Evolutionary conservation across 805 yeast species (phyloP).

Genomic region (fission yeast (Schizosaccharomyces pombe)): ASM294v3 CU329670.1:2857001-2857500

Average conservation of each 20-base stretch:
- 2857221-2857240: slow-evolving; percentile 59
- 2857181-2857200: slow-evolving; percentile 27
- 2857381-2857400: slow-evolving; percentile 34
- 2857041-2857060: slow-evolving; percentile 28
- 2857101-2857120: slow-evolving; percentile 32
- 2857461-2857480: slow-evolving; percentile 30
- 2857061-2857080: slow-evolving; percentile 39
- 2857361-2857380: slow-evolving; percentile 13
- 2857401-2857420: slow-evolving; percentile 37
- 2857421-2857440: slow-evolving; percentile 16
- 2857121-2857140: slow-evolving; percentile 24
- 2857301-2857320: slow-evolving; percentile 38
- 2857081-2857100: slow-evolving; percentile 28
- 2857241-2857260: slow-evolving; percentile 46
- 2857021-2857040: slow-evolving; percentile 16
- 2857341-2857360: slow-evolving; percentile 12
- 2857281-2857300: slow-evolving; percentile 31
- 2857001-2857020: slow-evolving; percentile 9
- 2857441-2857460: not conserved
- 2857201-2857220: slow-evolving; percentile 60
- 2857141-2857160: slow-evolving; percentile 41
- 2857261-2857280: slow-evolving; percentile 58
- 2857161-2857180: slow-evolving; percentile 57
- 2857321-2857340: slow-evolving; percentile 22
- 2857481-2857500: slow-evolving; percentile 29